Evolutionary conservation across 257 asterid genomes (phyloP), one percentile per base, ranked within the genome.

Genomic region (Solanum gracilifrons): DNA sequence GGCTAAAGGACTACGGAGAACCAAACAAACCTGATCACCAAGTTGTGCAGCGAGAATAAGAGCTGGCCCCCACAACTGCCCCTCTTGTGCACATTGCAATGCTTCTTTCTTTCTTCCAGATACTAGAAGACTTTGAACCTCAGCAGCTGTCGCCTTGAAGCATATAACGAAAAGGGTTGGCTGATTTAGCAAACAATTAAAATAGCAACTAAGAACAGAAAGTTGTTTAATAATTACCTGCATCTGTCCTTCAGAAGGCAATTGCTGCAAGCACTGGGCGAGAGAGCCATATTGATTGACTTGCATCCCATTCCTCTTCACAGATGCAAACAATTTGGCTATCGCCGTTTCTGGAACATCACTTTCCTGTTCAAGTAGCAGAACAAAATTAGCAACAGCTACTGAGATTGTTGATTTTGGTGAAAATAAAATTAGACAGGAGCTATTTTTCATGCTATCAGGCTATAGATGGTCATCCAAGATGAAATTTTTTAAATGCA

Each of bases 21-120:
- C 69, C 85, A 82, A 64, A 84, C 83, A 73, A 86, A 89, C 99
- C 94, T 96, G 98, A 89, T 95, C 95, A 39, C 99, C 98, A 84
- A 97, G 97, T 90, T 93, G 99, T 75, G 99, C 99, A 88, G 99
- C 99, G 89, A 97, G 98, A 89, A 95, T 94, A 89, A 97, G 96
- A 86, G 99, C 99, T 87, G 97, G 99, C 58, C 99, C 99, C 99
- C 99, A 97, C 92, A 97, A 87, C 88, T 96, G 99, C 87, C 99
- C 99, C 92, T 95, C 98, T 89, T 95, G 99, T 85, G 99, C 99
- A 93, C 94, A 88, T 86, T 93, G 95, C 84, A 97, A 91, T 82
- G 99, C 99, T 90, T 97, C 99, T 89, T 86, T 94, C 93, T 96
- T 97, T 90, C 96, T 97, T 85, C 99, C 99, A 88, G 98, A 94